A percentile compares a stretch with the other conserved stretches of the same genome.
phyloP scores from a whole-genome alignment of 371 early-diverging fungal genomes.

The Rhizopus stolonifer region DNA sequence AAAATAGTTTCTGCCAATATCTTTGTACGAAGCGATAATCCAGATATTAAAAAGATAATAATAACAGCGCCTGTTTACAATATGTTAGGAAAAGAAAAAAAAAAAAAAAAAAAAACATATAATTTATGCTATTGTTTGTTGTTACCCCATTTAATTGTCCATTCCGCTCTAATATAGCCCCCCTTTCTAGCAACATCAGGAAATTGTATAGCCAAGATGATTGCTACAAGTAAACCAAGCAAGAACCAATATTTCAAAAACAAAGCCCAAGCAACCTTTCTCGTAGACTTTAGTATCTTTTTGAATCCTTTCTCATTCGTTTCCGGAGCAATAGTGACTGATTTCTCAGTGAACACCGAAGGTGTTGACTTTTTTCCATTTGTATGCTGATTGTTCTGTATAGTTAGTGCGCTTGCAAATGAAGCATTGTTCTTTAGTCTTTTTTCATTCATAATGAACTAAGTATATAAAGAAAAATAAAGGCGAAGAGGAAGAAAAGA shows the following conservation, averaged over 20 bases:
- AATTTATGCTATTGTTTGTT: not conserved
- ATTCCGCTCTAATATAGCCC: slow-evolving; percentile 60
- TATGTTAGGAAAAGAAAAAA: no score
- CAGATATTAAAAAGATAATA: slow-evolving; percentile 72
- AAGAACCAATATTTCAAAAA: slow-evolving; percentile 41
- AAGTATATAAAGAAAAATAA: slow-evolving; percentile 26
- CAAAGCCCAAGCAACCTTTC: slow-evolving; percentile 5
- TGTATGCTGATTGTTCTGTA: slow-evolving; percentile 8
- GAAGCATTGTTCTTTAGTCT: slow-evolving; percentile 25
- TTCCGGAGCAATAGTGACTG: slow-evolving; percentile 17
- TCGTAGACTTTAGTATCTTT: slow-evolving; percentile 3
- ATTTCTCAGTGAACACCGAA: slow-evolving; percentile 21
- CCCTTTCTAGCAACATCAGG: slow-evolving; percentile 61
- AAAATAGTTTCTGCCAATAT: slow-evolving; percentile 59
- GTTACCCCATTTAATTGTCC: slow-evolving; percentile 64
- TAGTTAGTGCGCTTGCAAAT: slow-evolving; percentile 21
- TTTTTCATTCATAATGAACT: slow-evolving; percentile 28
- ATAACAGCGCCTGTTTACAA: slow-evolving; percentile 54
- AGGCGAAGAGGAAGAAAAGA: slow-evolving; percentile 16
- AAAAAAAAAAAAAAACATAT: not conserved
- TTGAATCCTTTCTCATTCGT: slow-evolving; percentile 21
- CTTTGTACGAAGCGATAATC: slow-evolving; percentile 66
- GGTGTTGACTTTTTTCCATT: slow-evolving; percentile 12
- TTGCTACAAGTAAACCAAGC: slow-evolving; percentile 56
- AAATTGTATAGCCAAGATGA: slow-evolving; percentile 57